Percentiles rank a stretch among this genome's conserved stretches.
Conservation (phyloP, 495 filamentous ascomycete genomes). For the Oidiodendron maius region DNA sequence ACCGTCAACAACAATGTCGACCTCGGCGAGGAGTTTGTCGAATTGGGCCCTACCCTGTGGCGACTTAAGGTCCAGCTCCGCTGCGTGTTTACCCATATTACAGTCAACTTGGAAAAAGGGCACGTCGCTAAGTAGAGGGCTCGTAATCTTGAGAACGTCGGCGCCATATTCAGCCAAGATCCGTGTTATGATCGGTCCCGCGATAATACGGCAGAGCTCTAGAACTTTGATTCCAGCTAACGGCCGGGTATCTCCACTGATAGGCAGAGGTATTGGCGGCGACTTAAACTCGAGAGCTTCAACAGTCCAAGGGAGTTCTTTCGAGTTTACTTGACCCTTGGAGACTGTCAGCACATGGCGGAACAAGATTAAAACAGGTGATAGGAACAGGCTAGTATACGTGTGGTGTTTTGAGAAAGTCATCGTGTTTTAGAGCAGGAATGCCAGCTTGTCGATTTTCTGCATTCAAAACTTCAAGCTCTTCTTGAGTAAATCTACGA, state of each 20-base stretch:
- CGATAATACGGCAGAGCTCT: slow-evolving; percentile 63
- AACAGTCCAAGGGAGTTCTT: slow-evolving; percentile 46
- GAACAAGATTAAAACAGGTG: not conserved
- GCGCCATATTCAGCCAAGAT: slow-evolving; percentile 64
- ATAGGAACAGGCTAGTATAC: too few species aligned
- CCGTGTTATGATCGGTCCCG: slow-evolving; percentile 57
- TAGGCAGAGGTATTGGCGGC: slow-evolving; percentile 35
- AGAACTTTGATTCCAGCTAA: slow-evolving; percentile 49
- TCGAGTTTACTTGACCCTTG: slow-evolving; percentile 40
- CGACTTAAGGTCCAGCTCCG: slow-evolving; percentile 49
- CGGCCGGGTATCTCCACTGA: slow-evolving; percentile 33
- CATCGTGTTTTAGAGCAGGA: slow-evolving; percentile 56
- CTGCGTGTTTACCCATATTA: slow-evolving; percentile 58
- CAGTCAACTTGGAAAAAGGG: slow-evolving; percentile 78
- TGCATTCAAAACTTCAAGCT: slow-evolving; percentile 61
- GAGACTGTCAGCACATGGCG: slow-evolving; percentile 10
- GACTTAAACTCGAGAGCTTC: slow-evolving; percentile 36
- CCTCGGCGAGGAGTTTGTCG: slow-evolving; percentile 46
- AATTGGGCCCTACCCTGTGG: slow-evolving; percentile 48
- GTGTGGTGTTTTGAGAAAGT: slow-evolving; percentile 57
- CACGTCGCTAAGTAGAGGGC: slow-evolving; percentile 60
- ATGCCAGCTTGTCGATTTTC: slow-evolving; percentile 60
- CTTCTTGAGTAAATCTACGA: slow-evolving; percentile 51
- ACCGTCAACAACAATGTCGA: slow-evolving; percentile 59
- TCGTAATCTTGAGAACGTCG: slow-evolving; percentile 55